Evolutionary conservation across 2,329 filamentous ascomycete species (phyloP), one percentile per base, ranked within the genome.

Genomic region (Aspergillus clavatus): DNA sequence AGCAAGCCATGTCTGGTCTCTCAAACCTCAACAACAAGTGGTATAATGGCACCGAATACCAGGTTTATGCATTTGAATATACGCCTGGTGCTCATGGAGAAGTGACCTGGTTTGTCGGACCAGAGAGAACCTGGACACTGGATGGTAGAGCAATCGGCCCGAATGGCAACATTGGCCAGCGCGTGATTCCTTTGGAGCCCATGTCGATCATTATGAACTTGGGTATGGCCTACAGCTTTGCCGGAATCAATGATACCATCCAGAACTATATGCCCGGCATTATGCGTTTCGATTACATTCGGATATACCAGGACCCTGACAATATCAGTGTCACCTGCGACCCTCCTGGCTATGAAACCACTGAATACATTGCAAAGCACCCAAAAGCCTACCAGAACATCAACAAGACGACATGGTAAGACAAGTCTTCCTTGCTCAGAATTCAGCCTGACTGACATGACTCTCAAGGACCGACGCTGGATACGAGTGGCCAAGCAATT

Each of bases 221-320:
- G 56, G 84, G 84, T 56, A 85, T 87, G 78, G 82, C 80, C 4
- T 74, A 75, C 56, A 79, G 77, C 63, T 87, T 87, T 62, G 79
- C 83, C 0, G 63, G 72, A 4, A 69, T 86, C 50, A 80, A 86
- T 56, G 64, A 81, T 46, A 74, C 73, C 1, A 79, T 87, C 19
- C 68, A 62, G 4, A 56, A 72, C 12, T 66, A 79, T 35, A 72
- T 85, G 56, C 83, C 83, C 2, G 83, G 80, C 2, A 80, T 73
- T 2, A 83, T 86, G 76, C 74, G 82, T 2, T 71, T 87, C 46
- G 83, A 87, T 63, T 86, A 86, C 60, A 73, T 87, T 43, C 78
- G 84, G 11, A 83, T 87, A 40, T 87, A 86, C 57, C 83, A 86
- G 62, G 78, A 83, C 50, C 73, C 76, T 11, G 74, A 78, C 42